These are phyloP conservation scores for Moesziomyces sp. DNA, from an alignment of 1,284 basidiomycete species.

Conservation along the genomic window DNA sequence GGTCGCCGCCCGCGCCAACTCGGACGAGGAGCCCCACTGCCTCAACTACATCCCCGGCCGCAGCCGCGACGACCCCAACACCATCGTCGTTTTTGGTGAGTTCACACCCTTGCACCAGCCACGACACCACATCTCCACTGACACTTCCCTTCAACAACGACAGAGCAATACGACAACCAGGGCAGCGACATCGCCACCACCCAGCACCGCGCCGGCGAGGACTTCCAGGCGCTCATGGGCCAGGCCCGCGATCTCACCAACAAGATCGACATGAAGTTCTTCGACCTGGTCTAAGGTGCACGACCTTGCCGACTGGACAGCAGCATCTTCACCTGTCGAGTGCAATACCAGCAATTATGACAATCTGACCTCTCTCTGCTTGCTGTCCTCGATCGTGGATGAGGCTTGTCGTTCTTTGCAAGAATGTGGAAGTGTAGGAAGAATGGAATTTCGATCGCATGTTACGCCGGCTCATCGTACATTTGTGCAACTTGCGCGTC, in stretches of 20 bases:
- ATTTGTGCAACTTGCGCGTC: not conserved
- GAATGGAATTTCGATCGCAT: too few species aligned
- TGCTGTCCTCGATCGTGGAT: too few species aligned
- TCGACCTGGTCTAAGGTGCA: constrained; percentile 20
- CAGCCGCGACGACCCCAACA: constrained; percentile 43
- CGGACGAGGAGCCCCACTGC: constrained; percentile 49
- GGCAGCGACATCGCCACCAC: constrained; percentile 30
- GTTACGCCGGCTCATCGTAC: not conserved
- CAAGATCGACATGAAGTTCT: constrained; percentile 46
- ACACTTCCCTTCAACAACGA: not conserved
- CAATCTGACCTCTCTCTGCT: too few species aligned
- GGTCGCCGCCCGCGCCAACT: constrained; percentile 37
- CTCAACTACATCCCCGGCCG: constrained; percentile 35
- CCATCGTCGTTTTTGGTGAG: constrained; percentile 45
- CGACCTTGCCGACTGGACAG: too few species aligned
- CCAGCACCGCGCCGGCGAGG: constrained; percentile 28
- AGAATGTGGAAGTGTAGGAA: too few species aligned
- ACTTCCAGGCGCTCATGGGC: constrained; percentile 44
- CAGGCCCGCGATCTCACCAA: constrained; percentile 37
- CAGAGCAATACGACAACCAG: constrained; percentile 54
- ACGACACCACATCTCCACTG: not conserved
- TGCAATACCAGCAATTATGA: not conserved
- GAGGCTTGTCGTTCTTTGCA: too few species aligned
- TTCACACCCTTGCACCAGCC: not conserved
- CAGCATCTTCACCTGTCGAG: constrained; percentile 4